These are phyloP conservation scores for Tylopilus sp. DNA, from an alignment of 768 basidiomycete species.

Conservation along the genomic window DNA sequence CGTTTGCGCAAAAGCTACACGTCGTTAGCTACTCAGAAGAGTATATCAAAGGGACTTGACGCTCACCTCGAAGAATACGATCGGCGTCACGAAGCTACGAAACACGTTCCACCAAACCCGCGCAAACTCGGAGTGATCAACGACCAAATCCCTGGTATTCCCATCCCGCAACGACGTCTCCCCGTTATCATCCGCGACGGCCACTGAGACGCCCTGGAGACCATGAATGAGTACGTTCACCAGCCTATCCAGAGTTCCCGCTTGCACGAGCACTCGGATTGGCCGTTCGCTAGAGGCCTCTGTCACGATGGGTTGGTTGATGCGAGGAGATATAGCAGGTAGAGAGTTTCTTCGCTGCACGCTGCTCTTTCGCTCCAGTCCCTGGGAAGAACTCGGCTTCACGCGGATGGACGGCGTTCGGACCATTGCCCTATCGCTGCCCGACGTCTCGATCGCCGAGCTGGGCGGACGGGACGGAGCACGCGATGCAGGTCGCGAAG, in stretches of 20 bases:
- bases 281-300: conserved; percentile 70
- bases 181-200: conserved; percentile 83
- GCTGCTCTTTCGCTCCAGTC: conserved; percentile 74
- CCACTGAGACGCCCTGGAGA: conserved; percentile 70
- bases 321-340: conserved; percentile 67
- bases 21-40: conserved; percentile 1
- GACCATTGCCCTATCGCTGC: conserved; percentile 40
- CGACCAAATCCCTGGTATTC: conserved; percentile 65
- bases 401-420: conserved; percentile 77
- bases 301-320: conserved; percentile 52
- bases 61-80: conserved; percentile 81
- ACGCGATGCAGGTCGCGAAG: conserved; percentile 57
- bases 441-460: conserved; percentile 45
- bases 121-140: conserved; percentile 72
- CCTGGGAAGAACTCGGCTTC: conserved; percentile 63
- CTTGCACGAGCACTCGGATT: conserved; percentile 71
- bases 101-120: conserved; percentile 83
- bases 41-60: not conserved
- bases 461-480: conserved; percentile 71
- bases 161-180: conserved; percentile 76
- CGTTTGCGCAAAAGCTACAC: conserved; percentile 71
- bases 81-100: conserved; percentile 75
- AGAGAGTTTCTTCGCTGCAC: conserved; percentile 72
- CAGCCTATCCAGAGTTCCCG: conserved; percentile 71
- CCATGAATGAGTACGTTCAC: conserved; percentile 78